Evolutionary conservation across 2,329 filamentous ascomycete genomes (phyloP).

Genomic region (Plectosphaerella plurivora): DNA sequence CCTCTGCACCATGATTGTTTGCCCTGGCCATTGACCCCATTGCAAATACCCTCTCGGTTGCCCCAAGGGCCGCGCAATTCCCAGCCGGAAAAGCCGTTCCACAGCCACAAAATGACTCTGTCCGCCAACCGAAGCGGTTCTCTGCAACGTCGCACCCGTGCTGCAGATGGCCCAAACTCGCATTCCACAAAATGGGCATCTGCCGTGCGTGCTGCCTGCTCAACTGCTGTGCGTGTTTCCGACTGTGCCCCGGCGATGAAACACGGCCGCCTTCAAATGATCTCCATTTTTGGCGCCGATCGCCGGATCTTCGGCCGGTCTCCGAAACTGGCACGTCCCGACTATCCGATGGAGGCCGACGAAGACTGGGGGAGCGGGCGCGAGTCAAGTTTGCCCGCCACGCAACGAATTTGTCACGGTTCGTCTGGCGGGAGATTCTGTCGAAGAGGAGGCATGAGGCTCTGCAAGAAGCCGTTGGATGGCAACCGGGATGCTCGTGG

Average conservation of each 20-base stretch:
- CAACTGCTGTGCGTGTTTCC: background rate
- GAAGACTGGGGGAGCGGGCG: no score
- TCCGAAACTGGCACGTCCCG: background rate
- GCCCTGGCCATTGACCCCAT: no score
- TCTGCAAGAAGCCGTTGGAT: no score
- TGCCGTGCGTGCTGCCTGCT: background rate
- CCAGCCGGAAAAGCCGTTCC: background rate
- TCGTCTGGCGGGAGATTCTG: no score
- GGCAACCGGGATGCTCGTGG: no score
- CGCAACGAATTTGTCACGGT: no score
- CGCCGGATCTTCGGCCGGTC: background rate
- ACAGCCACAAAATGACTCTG: background rate
- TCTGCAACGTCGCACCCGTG: background rate
- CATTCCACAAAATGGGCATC: background rate
- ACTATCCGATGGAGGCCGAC: no score
- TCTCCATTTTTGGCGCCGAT: background rate
- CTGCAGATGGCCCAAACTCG: background rate
- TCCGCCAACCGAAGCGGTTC: background rate
- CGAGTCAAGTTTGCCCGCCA: no score
- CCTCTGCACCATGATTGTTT: no score
- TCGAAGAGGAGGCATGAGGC: no score
- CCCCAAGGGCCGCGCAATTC: background rate
- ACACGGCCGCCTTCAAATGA: background rate
- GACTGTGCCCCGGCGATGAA: background rate
- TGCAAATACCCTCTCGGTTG: no score